Conservation (phyloP, 139 green algal species). For the Closterium sp. region DNA sequence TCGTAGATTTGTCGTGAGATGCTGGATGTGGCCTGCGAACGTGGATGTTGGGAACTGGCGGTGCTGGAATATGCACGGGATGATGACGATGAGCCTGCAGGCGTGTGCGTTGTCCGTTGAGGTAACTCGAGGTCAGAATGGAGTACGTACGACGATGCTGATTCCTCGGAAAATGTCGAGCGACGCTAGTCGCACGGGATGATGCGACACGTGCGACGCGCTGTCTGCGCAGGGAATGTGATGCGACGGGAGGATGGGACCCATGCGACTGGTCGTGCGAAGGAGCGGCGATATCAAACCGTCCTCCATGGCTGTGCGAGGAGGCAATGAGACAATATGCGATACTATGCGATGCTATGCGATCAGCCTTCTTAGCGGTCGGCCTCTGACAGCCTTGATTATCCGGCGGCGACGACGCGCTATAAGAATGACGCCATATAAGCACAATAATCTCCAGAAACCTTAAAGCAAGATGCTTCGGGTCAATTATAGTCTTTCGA, state of each 20-base stretch:
- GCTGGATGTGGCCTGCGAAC: neutral
- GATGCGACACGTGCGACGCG: neutral
- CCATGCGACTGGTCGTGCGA: neutral
- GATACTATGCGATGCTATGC: neutral
- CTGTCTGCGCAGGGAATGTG: neutral
- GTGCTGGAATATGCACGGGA: neutral
- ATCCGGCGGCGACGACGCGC: neutral
- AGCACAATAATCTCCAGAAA: neutral
- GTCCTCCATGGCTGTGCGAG: neutral
- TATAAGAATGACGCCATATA: neutral
- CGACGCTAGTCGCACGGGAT: neutral
- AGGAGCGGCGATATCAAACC: neutral
- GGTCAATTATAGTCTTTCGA: neutral
- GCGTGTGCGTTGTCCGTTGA: neutral
- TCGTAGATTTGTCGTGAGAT: neutral
- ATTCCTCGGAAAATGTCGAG: neutral
- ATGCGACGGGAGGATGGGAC: neutral
- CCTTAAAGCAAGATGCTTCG: neutral
- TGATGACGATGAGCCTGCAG: neutral
- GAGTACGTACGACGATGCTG: neutral
- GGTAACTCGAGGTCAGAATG: neutral
- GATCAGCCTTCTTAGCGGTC: neutral
- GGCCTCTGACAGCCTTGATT: neutral
- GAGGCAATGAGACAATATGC: too few species aligned
- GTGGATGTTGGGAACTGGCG: neutral